These are phyloP conservation scores for Arabidopsis suecica DNA, from an alignment of 345 rosid genomes.

Conservation along the genomic window DNA sequence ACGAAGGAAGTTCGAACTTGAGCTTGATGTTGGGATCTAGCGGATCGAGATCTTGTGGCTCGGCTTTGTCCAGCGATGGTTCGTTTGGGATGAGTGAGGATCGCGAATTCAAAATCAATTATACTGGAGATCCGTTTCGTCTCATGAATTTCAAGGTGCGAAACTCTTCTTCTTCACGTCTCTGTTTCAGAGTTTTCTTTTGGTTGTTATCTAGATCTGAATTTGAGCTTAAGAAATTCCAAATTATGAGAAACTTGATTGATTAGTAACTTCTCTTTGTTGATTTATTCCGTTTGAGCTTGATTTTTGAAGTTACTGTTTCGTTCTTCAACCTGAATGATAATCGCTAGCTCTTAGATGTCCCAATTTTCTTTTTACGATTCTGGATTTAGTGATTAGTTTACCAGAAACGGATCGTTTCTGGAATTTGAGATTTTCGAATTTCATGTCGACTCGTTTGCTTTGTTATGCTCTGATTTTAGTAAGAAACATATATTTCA, in stretches of 20 bases:
- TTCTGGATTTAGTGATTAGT: background rate
- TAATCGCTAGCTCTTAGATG: background rate
- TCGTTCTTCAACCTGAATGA: constrained; percentile 4
- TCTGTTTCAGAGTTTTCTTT: constrained; percentile 33
- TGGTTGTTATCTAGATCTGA: constrained; percentile 27
- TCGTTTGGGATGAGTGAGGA: constrained; percentile 43
- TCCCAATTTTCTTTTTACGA: background rate
- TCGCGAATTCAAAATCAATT: constrained; percentile 18
- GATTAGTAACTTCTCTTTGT: background rate
- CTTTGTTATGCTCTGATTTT: constrained; percentile 2
- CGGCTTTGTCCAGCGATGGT: constrained; percentile 50
- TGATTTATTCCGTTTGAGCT: constrained; percentile 11
- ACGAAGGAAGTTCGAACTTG: constrained; percentile 49
- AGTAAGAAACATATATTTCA: background rate
- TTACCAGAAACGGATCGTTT: background rate
- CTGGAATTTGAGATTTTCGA: constrained; percentile 2
- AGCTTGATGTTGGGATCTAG: constrained; percentile 48
- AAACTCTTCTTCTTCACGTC: constrained; percentile 19
- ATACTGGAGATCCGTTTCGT: constrained; percentile 25
- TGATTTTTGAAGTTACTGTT: background rate
- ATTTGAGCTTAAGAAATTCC: constrained; percentile 2
- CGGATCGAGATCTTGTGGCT: constrained; percentile 50
- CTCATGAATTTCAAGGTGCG: constrained; percentile 64
- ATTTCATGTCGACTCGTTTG: background rate
- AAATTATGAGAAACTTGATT: background rate